Percentiles rank a stretch among this genome's conserved stretches.
Evolutionary conservation across 2,329 filamentous ascomycete species (phyloP).

Genomic region (Cadophora luteo-olivacea): DNA sequence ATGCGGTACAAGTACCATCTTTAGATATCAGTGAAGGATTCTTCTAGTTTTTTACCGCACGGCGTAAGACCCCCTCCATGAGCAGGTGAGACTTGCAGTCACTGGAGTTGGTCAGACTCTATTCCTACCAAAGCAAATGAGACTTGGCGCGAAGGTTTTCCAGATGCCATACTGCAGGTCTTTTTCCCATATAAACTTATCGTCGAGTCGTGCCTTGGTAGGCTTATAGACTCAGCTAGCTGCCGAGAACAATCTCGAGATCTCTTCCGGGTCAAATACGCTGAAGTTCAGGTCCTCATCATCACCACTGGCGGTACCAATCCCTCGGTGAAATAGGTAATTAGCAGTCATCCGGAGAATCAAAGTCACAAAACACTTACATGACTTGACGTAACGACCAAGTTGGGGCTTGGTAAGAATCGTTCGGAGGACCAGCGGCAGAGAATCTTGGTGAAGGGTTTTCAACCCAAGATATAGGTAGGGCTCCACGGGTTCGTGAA

Average conservation of each 20-base stretch:
- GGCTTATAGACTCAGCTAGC: background rate
- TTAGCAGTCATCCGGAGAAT: background rate
- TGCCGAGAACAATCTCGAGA: background rate
- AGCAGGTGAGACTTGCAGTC: background rate
- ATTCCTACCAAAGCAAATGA: background rate
- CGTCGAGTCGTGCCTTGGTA: background rate
- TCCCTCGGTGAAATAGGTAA: background rate
- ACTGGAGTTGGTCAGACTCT: background rate
- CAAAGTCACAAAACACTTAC: background rate
- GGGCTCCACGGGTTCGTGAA: background rate
- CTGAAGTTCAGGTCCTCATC: background rate
- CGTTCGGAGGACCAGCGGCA: background rate
- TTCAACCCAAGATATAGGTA: background rate
- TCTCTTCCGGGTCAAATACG: background rate
- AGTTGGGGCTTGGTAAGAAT: background rate
- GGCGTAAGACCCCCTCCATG: background rate
- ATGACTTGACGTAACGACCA: background rate
- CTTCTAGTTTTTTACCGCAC: too few relatives aligned
- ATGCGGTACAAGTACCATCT: too few relatives aligned
- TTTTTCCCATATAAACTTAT: background rate
- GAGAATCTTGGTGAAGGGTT: background rate
- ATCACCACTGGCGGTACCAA: background rate
- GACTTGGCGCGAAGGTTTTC: background rate
- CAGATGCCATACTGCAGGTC: too few relatives aligned
- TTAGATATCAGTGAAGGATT: too few relatives aligned